These are phyloP conservation scores for Cubamyces lactineus DNA, from an alignment of 768 basidiomycete genomes.

Conservation along the genomic window DNA sequence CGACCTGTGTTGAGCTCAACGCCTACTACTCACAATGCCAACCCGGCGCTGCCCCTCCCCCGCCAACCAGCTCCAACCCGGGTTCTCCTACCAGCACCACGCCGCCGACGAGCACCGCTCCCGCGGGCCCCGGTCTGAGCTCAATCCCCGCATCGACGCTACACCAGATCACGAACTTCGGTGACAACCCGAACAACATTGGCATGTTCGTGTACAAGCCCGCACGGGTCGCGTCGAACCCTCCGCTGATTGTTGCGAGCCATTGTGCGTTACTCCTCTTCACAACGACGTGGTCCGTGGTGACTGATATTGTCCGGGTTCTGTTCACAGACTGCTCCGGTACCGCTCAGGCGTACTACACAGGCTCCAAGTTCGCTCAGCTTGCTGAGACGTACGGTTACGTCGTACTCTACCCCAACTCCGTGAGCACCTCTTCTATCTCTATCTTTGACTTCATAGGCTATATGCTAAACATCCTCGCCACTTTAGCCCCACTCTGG, in stretches of 20 bases:
- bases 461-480: not conserved
- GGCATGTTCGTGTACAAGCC: conserved; percentile 46
- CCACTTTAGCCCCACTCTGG: conserved; percentile 16
- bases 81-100: conserved; percentile 1
- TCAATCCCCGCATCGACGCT: conserved; percentile 26
- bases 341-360: conserved; percentile 54
- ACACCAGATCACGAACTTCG: conserved; percentile 49
- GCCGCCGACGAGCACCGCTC: conserved; percentile 20
- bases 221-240: conserved; percentile 31
- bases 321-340: conserved; percentile 44
- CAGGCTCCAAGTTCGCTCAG: conserved; percentile 50
- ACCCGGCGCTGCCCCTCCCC: conserved; percentile 28
- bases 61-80: not conserved
- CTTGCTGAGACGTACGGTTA: conserved; percentile 52
- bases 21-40: conserved; percentile 50
- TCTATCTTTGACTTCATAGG: not conserved
- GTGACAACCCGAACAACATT: conserved; percentile 56
- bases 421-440: conserved; percentile 1
- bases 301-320: not conserved
- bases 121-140: conserved; percentile 7
- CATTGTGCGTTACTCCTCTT: conserved; percentile 35
- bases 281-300: not conserved
- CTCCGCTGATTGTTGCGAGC: conserved; percentile 50
- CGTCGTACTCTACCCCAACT: conserved; percentile 50
- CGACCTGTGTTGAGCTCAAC: conserved; percentile 42